Base-by-base conservation (phyloP, 345 rosid genomes). In the Eucalyptus caleyi region DNA sequence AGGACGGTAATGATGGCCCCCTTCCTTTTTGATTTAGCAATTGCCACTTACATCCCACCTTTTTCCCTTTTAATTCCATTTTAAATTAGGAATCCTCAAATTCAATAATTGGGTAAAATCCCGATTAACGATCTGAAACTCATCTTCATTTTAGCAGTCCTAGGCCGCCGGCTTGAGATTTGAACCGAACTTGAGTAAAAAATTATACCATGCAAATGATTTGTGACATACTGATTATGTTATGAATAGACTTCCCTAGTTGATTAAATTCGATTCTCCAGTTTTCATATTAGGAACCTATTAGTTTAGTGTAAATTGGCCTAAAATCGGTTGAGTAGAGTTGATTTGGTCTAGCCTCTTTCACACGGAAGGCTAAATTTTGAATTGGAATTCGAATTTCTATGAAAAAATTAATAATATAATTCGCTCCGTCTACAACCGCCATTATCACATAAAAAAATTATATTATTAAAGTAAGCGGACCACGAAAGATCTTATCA, bases 81-180 rank as follows among this genome's bases (percentile, higher is more conserved):
- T 67, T 32, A n/a, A 67, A 67, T n/a, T 16, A 67, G 21, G 40
- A 9, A 2, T 5, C 11, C 5, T 67, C 2, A 12, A 2, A 32
- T 65, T n/a, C 9, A 8, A 65, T 7, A 14, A n/a, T 9, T 1
- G 24, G 4, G 6, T 16, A 69, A 32, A 69, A 26, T 60, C 67
- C 4, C 4, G 4, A 60, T 60, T 11, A 60, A 60, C 14, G 4
- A 26, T 27, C 16, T 1, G 0, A 60, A 60, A 60, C 8, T 27
- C 14, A 0, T 60, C 24, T 27, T 12, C 32, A 12, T 60, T 2
- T 0, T 6, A 12, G 7, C 16, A 27, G 8, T 16, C 2, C 12
- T 69, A 2, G 0, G 81, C n/a, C n/a, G 15, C 11, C 4, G 7
- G 11, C 14, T 72, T 23, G 24, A 18, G 24, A 34, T 1, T 37